These are phyloP conservation scores for Elaeis guineensis DNA, from an alignment of 176 grass and related monocot genomes.

Conservation along the genomic window DNA sequence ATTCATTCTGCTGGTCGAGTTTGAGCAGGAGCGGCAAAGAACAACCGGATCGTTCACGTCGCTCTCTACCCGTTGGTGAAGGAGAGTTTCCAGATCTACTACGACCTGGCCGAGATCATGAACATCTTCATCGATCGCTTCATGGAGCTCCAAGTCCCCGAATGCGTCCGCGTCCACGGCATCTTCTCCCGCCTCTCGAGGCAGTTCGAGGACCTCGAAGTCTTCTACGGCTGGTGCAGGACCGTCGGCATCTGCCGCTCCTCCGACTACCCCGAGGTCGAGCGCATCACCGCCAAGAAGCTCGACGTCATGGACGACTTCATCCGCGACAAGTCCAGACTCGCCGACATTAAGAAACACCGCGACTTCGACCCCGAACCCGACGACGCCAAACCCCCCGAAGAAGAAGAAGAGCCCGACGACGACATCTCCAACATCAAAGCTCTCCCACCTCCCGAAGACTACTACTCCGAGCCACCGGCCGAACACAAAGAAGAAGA, in stretches of 20 bases:
- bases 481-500: neutral
- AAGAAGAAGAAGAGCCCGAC: constrained; percentile 12
- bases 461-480: too few relatives aligned
- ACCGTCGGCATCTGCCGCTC: constrained; percentile 37
- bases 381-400: neutral
- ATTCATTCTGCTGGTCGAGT: neutral
- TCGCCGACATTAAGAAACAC: neutral
- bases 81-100: constrained; percentile 82
- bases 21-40: constrained; percentile 49
- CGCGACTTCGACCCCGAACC: neutral
- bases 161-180: constrained; percentile 44
- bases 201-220: constrained; percentile 55
- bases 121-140: constrained; percentile 55
- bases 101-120: constrained; percentile 54
- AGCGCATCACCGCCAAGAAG: constrained; percentile 60
- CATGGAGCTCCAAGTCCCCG: constrained; percentile 40
- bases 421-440: constrained; percentile 38
- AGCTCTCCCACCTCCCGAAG: constrained; percentile 38
- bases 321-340: constrained; percentile 37
- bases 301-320: constrained; percentile 87
- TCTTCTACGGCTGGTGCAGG: constrained; percentile 72
- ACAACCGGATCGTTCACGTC: constrained; percentile 59
- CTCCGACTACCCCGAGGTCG: constrained; percentile 69
- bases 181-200: constrained; percentile 50
- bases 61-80: constrained; percentile 61